Conservation (phyloP, 805 yeast species). For the Tanozyma kutaoensis region DNA sequence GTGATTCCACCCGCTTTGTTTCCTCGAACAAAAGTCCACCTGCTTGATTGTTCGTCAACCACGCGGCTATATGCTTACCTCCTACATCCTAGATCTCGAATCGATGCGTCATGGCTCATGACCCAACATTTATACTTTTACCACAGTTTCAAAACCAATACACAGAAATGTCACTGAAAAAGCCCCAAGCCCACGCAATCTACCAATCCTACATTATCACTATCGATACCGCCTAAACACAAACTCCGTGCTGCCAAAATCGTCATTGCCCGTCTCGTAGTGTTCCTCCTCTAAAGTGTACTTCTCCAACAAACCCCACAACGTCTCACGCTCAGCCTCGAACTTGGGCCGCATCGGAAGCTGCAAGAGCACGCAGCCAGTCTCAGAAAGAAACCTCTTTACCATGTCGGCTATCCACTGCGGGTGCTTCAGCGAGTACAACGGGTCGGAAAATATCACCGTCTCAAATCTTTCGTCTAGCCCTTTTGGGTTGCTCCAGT, state of each 20-base stretch:
- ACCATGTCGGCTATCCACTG: conserved; percentile 54
- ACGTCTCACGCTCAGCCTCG: conserved; percentile 44
- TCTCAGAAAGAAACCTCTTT: conserved; percentile 24
- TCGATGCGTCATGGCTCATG: too few species aligned
- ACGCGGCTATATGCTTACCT: too few species aligned
- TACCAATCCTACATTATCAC: too few species aligned
- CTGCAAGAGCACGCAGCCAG: conserved; percentile 48
- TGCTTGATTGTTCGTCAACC: too few species aligned
- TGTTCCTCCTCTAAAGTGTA: conserved; percentile 21
- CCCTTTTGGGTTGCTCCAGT: conserved; percentile 58
- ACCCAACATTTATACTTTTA: too few species aligned
- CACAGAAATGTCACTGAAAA: too few species aligned
- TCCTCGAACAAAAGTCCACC: too few species aligned
- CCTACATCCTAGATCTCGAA: too few species aligned
- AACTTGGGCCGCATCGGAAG: conserved; percentile 62
- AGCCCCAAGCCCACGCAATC: too few species aligned
- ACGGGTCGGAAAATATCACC: conserved; percentile 74
- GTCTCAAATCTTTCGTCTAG: conserved; percentile 34
- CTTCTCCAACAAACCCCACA: conserved; percentile 42
- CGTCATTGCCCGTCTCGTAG: conserved; percentile 63
- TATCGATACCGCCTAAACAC: conserved; percentile 32
- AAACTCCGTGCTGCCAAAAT: conserved; percentile 65
- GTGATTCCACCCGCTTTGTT: too few species aligned
- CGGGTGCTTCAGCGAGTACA: conserved; percentile 78
- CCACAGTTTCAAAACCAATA: too few species aligned